A percentile compares a stretch with the other conserved stretches of the same genome.
Evolutionary conservation across 495 filamentous ascomycete genomes (phyloP).

Genomic region (Penicillium flavigenum): DNA sequence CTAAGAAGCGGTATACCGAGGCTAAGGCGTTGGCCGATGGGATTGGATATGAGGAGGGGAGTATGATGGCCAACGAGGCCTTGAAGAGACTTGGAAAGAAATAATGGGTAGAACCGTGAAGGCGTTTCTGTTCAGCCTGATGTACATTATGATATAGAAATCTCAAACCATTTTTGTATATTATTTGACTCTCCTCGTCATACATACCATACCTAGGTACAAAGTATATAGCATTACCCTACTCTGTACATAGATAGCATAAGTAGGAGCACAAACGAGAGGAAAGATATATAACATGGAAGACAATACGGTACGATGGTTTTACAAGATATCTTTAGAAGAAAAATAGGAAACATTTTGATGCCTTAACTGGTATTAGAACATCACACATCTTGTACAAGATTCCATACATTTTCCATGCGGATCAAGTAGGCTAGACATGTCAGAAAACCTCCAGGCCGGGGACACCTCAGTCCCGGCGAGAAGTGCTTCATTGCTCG

Average conservation of each 20-base stretch:
- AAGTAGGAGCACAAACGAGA: not conserved
- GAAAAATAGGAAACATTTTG: slow-evolving; percentile 41
- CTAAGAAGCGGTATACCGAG: slow-evolving; percentile 54
- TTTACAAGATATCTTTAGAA: slow-evolving; percentile 10
- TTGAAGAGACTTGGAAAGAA: slow-evolving; percentile 46
- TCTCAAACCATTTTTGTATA: slow-evolving; percentile 11
- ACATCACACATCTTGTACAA: slow-evolving; percentile 42
- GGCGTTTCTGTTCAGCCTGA: slow-evolving; percentile 1
- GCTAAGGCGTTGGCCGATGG: slow-evolving; percentile 61
- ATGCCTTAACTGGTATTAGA: slow-evolving; percentile 47
- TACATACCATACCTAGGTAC: not conserved
- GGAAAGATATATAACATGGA: not conserved
- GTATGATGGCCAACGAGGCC: slow-evolving; percentile 52
- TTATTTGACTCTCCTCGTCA: not conserved
- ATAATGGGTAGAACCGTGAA: slow-evolving; percentile 10
- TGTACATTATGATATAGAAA: slow-evolving; percentile 27
- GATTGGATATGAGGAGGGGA: slow-evolving; percentile 63
- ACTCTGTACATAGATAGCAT: not conserved
- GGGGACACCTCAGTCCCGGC: slow-evolving; percentile 19
- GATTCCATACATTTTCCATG: slow-evolving; percentile 40
- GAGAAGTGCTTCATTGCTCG: slow-evolving; percentile 47
- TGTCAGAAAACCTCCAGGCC: slow-evolving; percentile 37
- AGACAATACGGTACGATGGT: not conserved
- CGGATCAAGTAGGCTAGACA: slow-evolving; percentile 43
- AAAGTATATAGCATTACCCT: not conserved